Conservation (phyloP, 495 filamentous ascomycete species). For the Neurospora sp. region DNA sequence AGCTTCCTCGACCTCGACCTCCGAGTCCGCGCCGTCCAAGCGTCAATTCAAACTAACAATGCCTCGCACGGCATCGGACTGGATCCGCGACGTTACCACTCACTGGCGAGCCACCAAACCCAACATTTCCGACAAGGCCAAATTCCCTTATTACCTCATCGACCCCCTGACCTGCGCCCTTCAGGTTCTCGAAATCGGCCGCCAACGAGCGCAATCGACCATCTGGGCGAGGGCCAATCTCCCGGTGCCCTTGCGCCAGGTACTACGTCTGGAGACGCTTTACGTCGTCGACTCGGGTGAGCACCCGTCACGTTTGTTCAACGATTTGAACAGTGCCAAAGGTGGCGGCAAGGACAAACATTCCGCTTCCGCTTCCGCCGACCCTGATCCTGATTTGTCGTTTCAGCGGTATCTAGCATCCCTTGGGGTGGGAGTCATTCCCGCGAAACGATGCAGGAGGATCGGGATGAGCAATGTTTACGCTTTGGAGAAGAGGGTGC, state of each 20-base stretch:
- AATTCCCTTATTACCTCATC: not conserved
- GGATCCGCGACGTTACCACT: not conserved
- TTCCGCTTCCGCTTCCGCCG: not conserved
- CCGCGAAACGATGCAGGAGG: not conserved
- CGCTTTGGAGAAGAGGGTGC: not conserved
- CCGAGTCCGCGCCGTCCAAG: not conserved
- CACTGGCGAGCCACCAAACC: not conserved
- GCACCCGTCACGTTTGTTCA: not conserved
- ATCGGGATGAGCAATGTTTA: not conserved
- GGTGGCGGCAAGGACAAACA: not conserved
- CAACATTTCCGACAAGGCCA: not conserved
- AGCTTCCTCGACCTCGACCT: not conserved
- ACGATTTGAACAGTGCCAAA: not conserved
- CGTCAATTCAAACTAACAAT: not conserved
- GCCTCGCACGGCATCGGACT: not conserved
- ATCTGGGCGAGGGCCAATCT: not conserved
- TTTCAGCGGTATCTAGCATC: not conserved
- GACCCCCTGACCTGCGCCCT: not conserved
- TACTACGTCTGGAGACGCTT: not conserved
- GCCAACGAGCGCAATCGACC: not conserved
- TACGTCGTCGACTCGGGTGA: not conserved
- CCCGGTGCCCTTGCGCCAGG: not conserved
- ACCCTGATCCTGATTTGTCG: not conserved
- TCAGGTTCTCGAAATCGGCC: not conserved
- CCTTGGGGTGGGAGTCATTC: not conserved